A percentile compares a stretch with the other conserved stretches of the same genome.
Evolutionary conservation across 148 eudicot genomes (phyloP).

Genomic region (Cornus kousa): DNA sequence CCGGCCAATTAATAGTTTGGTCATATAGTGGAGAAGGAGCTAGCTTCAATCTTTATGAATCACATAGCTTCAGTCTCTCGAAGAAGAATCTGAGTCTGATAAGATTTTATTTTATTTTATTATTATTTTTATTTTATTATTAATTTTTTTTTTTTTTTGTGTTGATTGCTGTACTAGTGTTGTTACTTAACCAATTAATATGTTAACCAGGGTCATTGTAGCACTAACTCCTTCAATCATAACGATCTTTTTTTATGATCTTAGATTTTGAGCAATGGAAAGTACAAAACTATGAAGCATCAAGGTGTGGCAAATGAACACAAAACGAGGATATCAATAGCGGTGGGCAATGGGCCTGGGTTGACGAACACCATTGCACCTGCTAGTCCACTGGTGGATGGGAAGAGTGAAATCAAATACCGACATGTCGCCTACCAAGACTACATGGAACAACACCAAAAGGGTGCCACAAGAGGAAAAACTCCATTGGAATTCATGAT

Average conservation of each 20-base stretch:
- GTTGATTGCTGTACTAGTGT: too few relatives aligned
- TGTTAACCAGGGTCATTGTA: too few relatives aligned
- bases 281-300: conserved; percentile 21
- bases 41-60: too few relatives aligned
- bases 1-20: too few relatives aligned
- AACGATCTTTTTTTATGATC: not conserved
- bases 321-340: conserved; percentile 13
- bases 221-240: too few relatives aligned
- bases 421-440: conserved; percentile 14
- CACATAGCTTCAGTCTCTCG: too few relatives aligned
- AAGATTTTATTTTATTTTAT: too few relatives aligned
- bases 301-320: conserved; percentile 12
- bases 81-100: too few relatives aligned
- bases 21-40: too few relatives aligned
- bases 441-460: conserved; percentile 13
- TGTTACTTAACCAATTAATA: too few relatives aligned
- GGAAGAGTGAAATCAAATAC: not conserved
- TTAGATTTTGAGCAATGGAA: conserved; percentile 24
- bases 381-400: conserved; percentile 12
- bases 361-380: not conserved
- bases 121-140: too few relatives aligned
- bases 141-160: too few relatives aligned
- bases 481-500: not conserved
- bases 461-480: conserved; percentile 7
- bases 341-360: conserved; percentile 16